Evolutionary conservation across 345 rosid genomes (phyloP).

Genomic region (Alliaria petiolata): DNA sequence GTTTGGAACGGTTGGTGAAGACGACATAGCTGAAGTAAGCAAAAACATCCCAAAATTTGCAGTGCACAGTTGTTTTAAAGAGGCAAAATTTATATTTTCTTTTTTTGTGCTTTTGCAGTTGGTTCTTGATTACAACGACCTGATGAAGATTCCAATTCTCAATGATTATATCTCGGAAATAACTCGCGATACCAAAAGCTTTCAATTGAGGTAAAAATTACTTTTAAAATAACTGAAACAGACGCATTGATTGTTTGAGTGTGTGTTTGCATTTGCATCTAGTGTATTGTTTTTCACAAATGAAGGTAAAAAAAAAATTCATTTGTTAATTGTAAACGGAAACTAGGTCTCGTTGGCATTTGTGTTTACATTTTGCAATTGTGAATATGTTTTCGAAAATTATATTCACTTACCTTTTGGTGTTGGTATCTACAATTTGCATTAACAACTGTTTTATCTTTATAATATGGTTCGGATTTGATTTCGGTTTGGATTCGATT

Average conservation of each 20-base stretch:
- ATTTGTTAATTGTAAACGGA: too few species aligned
- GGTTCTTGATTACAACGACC: constrained; percentile 66
- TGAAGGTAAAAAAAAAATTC: not conserved
- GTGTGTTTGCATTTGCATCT: not conserved
- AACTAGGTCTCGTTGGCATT: not conserved
- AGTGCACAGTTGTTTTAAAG: not conserved
- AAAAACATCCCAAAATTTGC: not conserved
- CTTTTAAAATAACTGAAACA: not conserved
- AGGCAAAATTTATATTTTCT: not conserved
- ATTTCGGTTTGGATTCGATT: too few species aligned
- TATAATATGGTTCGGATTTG: too few species aligned
- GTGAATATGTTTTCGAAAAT: not conserved
- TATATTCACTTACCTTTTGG: not conserved
- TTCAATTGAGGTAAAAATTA: constrained; percentile 45
- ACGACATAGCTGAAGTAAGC: constrained; percentile 63
- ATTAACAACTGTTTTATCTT: not conserved
- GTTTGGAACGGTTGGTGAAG: constrained; percentile 77
- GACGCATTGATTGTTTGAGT: not conserved
- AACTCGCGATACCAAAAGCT: constrained; percentile 5
- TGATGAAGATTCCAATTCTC: constrained; percentile 52
- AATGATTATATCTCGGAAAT: constrained; percentile 35
- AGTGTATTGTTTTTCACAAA: not conserved
- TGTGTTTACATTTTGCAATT: too few species aligned
- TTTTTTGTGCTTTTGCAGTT: constrained; percentile 45
- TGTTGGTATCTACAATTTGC: not conserved